These are phyloP conservation scores for Epichloe sp. DNA, from an alignment of 2,329 filamentous ascomycete species.

Conservation along the genomic window DNA sequence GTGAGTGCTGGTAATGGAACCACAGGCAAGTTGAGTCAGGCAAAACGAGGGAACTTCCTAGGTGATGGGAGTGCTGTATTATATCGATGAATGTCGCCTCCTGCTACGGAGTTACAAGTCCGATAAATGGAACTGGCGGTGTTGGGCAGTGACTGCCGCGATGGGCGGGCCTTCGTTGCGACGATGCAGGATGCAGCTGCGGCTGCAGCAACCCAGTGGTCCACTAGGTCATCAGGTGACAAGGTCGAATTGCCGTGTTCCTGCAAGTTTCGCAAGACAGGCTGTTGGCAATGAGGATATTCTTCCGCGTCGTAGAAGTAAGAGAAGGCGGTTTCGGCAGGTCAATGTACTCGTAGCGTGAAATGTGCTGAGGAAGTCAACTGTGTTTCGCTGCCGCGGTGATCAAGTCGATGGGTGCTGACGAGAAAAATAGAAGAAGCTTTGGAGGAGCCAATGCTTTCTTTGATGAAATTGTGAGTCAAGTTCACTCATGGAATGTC, in stretches of 20 bases:
- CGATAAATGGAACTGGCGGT: not conserved
- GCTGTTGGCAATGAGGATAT: not conserved
- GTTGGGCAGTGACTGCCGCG: slow-evolving; percentile 3
- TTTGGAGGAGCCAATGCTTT: not conserved
- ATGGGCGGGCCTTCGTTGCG: slow-evolving; percentile 1
- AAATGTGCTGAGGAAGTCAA: not conserved
- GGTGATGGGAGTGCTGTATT: not conserved
- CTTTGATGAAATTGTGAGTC: not conserved
- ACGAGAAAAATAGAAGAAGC: not conserved
- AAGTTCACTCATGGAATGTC: not conserved
- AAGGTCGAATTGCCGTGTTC: not conserved
- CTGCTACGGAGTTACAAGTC: not conserved
- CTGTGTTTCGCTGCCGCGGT: not conserved
- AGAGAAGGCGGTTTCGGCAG: not conserved
- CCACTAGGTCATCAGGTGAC: not conserved
- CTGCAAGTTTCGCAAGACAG: not conserved
- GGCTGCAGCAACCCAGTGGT: slow-evolving; percentile 4
- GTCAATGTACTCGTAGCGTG: too few species aligned
- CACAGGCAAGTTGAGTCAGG: not conserved
- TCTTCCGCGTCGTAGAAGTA: not conserved
- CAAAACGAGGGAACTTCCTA: not conserved
- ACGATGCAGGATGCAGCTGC: slow-evolving; percentile 4
- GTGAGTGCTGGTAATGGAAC: not conserved
- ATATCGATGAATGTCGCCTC: slow-evolving; percentile 7
- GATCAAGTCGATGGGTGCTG: not conserved